Conservation (phyloP, 1,139 yeast genomes). For the Suhomyces anneliseae region DNA sequence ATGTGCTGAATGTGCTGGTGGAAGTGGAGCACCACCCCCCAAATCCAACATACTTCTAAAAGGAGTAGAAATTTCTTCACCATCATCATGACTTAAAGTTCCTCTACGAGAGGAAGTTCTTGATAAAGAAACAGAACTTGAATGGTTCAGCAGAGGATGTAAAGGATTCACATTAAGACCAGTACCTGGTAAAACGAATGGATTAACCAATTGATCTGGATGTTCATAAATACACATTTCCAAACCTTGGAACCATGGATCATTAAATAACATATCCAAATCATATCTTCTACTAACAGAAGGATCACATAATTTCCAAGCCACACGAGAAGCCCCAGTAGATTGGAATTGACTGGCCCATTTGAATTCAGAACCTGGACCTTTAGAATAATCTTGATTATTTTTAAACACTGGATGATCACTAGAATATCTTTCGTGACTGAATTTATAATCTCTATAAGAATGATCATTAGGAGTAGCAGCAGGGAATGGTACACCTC, state of each 20-base stretch:
- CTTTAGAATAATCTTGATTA: constrained; percentile 44
- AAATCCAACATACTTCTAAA: constrained; percentile 46
- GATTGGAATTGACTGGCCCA: constrained; percentile 62
- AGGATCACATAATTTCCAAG: constrained; percentile 77
- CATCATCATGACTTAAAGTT: constrained; percentile 21
- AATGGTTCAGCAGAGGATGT: constrained; percentile 5
- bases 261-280: constrained; percentile 53
- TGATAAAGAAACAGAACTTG: constrained; percentile 26
- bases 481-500: constrained; percentile 59
- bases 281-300: constrained; percentile 53
- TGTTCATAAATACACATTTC: constrained; percentile 64
- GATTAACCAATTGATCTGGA: constrained; percentile 46
- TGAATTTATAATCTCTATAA: constrained; percentile 57
- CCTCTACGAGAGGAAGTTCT: constrained; percentile 38
- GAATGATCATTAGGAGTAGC: constrained; percentile 53
- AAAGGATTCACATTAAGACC: constrained; percentile 15
- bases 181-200: constrained; percentile 33
- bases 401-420: constrained; percentile 57
- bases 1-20: neutral
- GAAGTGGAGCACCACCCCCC: neutral
- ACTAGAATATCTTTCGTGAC: constrained; percentile 50
- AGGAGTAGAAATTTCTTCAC: constrained; percentile 23
- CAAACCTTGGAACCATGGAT: constrained; percentile 62
- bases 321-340: constrained; percentile 62
- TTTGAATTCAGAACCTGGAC: constrained; percentile 69